Conservation (phyloP, 495 filamentous ascomycete species). For the Pyrenula aspistea region DNA sequence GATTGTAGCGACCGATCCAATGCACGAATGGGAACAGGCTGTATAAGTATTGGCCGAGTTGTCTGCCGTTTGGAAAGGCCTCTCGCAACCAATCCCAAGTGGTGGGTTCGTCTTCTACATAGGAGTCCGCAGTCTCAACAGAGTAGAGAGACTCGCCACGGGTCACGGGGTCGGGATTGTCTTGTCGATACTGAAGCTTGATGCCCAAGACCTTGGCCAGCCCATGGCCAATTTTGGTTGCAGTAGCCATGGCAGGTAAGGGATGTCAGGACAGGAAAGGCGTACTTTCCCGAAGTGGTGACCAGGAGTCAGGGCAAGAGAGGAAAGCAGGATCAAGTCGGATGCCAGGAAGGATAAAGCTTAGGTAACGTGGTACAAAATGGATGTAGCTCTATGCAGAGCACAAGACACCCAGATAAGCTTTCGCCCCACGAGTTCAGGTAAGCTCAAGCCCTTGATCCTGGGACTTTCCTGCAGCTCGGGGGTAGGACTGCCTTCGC, state of each 20-base stretch:
- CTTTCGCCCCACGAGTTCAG: too few relatives aligned
- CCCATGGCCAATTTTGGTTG: constrained; percentile 51
- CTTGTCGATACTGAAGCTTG: constrained; percentile 58
- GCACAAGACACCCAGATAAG: too few relatives aligned
- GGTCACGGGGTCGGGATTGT: constrained; percentile 40
- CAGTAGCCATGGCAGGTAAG: constrained; percentile 23
- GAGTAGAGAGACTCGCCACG: constrained; percentile 74
- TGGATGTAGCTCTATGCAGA: too few relatives aligned
- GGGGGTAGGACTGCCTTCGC: not conserved
- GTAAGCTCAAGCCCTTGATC: not conserved
- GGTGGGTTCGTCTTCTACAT: constrained; percentile 73
- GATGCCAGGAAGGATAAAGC: too few relatives aligned
- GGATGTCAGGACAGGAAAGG: constrained; percentile 2
- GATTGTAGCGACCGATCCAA: constrained; percentile 84
- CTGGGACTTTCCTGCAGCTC: not conserved
- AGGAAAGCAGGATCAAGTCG: not conserved
- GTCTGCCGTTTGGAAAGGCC: constrained; percentile 40
- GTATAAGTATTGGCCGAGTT: constrained; percentile 45
- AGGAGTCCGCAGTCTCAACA: constrained; percentile 57
- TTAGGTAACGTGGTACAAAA: too few relatives aligned
- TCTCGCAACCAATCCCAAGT: constrained; percentile 57
- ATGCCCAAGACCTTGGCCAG: constrained; percentile 78
- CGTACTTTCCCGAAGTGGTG: too few relatives aligned
- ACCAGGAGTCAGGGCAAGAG: not conserved
- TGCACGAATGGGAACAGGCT: constrained; percentile 75